phyloP scores from a whole-genome alignment of 306 rosid species.

The Malus domestica region ASM211411v1 NC_041792.1:20494407-20494906 shows the following conservation, averaged over 20 bases:
- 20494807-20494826: constrained; percentile 33
- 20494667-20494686: not conserved
- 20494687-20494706: not conserved
- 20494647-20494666: not conserved
- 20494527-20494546: constrained; percentile 22
- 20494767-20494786: constrained; percentile 26
- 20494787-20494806: constrained; percentile 28
- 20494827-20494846: constrained; percentile 22
- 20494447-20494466: constrained; percentile 49
- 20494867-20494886: constrained; percentile 3
- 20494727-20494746: not conserved
- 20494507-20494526: constrained; percentile 50
- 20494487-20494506: constrained; percentile 33
- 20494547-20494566: constrained; percentile 7
- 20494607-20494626: constrained; percentile 7
- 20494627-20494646: constrained; percentile 17
- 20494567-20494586: constrained; percentile 9
- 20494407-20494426: constrained; percentile 38
- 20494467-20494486: constrained; percentile 36
- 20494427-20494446: constrained; percentile 42
- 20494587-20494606: not conserved
- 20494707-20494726: not conserved
- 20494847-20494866: not conserved
- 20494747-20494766: constrained; percentile 2
- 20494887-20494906: not conserved